Evolutionary conservation across 495 filamentous ascomycete species (phyloP).

Genomic region (Hypoxylon crocopeplum): DNA sequence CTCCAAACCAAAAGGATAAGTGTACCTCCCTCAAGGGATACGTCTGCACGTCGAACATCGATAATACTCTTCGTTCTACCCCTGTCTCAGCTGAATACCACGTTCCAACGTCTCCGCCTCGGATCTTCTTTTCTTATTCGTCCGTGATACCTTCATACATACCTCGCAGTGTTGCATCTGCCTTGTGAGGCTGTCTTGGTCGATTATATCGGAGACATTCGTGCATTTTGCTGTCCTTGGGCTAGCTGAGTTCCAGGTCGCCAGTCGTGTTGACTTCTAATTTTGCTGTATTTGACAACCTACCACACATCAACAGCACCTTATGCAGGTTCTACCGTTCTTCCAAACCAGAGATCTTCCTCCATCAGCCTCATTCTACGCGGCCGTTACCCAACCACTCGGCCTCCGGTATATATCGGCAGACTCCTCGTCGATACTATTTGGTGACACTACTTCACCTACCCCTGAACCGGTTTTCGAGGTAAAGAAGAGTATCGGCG

Average conservation of each 20-base stretch:
- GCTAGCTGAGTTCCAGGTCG: background rate
- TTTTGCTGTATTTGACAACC: background rate
- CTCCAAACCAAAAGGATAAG: no score
- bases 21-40: no score
- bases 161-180: constrained; percentile 12
- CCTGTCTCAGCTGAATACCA: no score
- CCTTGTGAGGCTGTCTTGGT: background rate
- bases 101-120: no score
- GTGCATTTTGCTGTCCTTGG: constrained; percentile 10
- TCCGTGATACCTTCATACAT: constrained; percentile 13
- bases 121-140: constrained; percentile 12
- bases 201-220: background rate
- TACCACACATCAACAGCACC: constrained; percentile 20
- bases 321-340: constrained; percentile 49
- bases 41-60: no score
- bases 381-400: constrained; percentile 74
- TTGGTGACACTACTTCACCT: constrained; percentile 41
- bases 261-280: constrained; percentile 3
- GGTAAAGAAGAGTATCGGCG: constrained; percentile 42
- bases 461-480: constrained; percentile 46
- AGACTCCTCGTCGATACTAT: constrained; percentile 40
- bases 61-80: constrained; percentile 23
- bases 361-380: constrained; percentile 79
- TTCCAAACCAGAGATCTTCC: constrained; percentile 74
- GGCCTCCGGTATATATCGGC: constrained; percentile 70